Base-by-base conservation (phyloP, 2,329 filamentous ascomycete species). In the Arthrinium puccinioides region DNA sequence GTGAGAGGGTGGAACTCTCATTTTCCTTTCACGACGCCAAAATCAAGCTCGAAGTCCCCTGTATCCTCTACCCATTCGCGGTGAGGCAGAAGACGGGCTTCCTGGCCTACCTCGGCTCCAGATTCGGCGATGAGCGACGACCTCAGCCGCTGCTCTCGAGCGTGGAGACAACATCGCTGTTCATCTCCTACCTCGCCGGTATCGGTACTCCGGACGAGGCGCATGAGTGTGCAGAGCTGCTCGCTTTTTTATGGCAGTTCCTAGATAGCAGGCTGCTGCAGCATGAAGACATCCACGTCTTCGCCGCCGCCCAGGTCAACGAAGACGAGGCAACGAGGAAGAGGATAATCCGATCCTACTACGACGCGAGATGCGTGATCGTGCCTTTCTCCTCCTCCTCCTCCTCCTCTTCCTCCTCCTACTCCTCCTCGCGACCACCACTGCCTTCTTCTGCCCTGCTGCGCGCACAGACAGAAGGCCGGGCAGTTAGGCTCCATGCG, bases 401-500 rank as follows among this genome's bases (percentile, higher is more conserved):
- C 21, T 36, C 23, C 18, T n/a, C n/a, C n/a, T n/a, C n/a, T n/a
- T n/a, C n/a, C n/a, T n/a, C n/a, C n/a, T n/a, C n/a, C n/a, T n/a
- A n/a, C n/a, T n/a, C n/a, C n/a, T n/a, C n/a, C n/a, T n/a, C n/a
- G n/a, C n/a, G n/a, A n/a, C n/a, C n/a, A 27, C 21, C 25, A 13
- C n/a, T 9, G 5, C 11, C 6, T n/a, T 14, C 7, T n/a, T 33
- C 36, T 11, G 35, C 39, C 13, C 30, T 41, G 18, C 9, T 41
- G 4, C 28, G 25, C 7, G 35, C 39, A 8, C 29, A 31, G 23
- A 27, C 29, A 9, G n/a, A 44, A 37, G 48, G 46, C 5, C 41
- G 40, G 10, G 43, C 44, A 1, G 15, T 21, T 31, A 35, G 42
- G 14, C 39, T 49, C 5, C 44, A 46, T 25, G 48, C 40, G 18